These are phyloP conservation scores for Acanthamoeba pearcei DNA, from an alignment of 208 protist genomes.

Conservation along the genomic window DNA sequence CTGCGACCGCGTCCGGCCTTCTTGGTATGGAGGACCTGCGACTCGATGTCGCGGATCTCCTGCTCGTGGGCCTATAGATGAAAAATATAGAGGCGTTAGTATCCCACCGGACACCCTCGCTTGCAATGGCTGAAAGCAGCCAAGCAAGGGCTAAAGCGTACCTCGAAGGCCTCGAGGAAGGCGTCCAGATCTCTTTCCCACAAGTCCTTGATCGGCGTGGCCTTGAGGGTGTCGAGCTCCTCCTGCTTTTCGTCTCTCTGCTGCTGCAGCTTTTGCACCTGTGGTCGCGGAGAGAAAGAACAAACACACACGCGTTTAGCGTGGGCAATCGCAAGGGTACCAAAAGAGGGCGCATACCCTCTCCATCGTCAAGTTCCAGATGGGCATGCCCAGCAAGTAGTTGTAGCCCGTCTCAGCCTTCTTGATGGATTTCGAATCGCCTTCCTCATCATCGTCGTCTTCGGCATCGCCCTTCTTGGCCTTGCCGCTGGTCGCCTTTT, in stretches of 20 bases:
- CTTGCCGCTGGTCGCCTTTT: conserved; percentile 86
- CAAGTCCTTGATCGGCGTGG: conserved; percentile 25
- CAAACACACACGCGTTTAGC: background rate
- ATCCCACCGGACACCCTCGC: background rate
- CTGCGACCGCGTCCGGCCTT: conserved; percentile 36
- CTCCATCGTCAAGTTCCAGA: conserved; percentile 98
- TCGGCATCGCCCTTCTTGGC: conserved; percentile 90
- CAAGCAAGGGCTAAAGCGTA: background rate
- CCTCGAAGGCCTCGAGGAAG: conserved; percentile 62
- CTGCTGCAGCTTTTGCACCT: conserved; percentile 69
- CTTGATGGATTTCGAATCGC: conserved; percentile 58
- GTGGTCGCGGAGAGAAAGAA: background rate
- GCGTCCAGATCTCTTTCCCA: conserved; percentile 70
- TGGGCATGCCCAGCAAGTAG: conserved; percentile 98
- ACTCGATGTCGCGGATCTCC: conserved; percentile 36
- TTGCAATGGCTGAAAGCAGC: background rate
- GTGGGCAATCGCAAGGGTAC: too few species aligned
- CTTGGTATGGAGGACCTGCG: background rate
- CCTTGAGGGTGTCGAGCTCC: conserved; percentile 66
- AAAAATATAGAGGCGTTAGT: background rate
- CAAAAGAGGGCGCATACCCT: conserved; percentile 87
- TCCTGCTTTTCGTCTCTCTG: conserved; percentile 68
- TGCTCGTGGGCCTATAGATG: background rate
- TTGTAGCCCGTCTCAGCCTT: conserved; percentile 94
- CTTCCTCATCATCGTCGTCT: conserved; percentile 69